Conservation (phyloP, 2,329 filamentous ascomycete genomes). For the Pyrenochaeta sp. region DNA sequence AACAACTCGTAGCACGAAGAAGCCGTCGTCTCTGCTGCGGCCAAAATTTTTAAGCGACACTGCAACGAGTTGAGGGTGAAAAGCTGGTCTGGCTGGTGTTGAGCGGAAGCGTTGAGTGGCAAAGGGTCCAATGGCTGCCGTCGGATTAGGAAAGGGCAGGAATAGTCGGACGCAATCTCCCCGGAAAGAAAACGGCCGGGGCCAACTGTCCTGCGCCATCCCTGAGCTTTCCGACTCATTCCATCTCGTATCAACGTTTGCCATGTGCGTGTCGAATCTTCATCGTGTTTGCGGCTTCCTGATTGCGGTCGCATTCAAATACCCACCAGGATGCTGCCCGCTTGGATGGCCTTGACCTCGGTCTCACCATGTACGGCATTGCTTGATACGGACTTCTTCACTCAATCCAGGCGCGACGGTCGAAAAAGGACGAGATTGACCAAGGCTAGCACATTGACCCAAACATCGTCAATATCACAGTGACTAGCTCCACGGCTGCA, state of each 20-base stretch:
- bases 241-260: too few relatives aligned
- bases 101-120: constrained; percentile 5
- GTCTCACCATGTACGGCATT: not conserved
- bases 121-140: constrained; percentile 1
- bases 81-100: not conserved
- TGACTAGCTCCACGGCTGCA: constrained; percentile 13
- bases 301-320: too few relatives aligned
- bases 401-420: too few relatives aligned
- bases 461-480: not conserved
- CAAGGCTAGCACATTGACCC: not conserved
- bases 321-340: too few relatives aligned
- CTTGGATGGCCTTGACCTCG: too few relatives aligned
- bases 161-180: constrained; percentile 11
- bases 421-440: too few relatives aligned
- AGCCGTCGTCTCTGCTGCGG: too few relatives aligned
- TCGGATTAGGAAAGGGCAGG: not conserved
- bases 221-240: not conserved
- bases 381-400: not conserved
- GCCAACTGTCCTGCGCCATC: constrained; percentile 4
- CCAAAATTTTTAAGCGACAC: too few relatives aligned
- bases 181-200: not conserved
- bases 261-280: too few relatives aligned
- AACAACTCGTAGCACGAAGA: not conserved
- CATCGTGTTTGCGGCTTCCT: too few relatives aligned
- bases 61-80: not conserved